phyloP scores from a whole-genome alignment of 257 asterid genomes.

The Anisodus acutangulus region DNA sequence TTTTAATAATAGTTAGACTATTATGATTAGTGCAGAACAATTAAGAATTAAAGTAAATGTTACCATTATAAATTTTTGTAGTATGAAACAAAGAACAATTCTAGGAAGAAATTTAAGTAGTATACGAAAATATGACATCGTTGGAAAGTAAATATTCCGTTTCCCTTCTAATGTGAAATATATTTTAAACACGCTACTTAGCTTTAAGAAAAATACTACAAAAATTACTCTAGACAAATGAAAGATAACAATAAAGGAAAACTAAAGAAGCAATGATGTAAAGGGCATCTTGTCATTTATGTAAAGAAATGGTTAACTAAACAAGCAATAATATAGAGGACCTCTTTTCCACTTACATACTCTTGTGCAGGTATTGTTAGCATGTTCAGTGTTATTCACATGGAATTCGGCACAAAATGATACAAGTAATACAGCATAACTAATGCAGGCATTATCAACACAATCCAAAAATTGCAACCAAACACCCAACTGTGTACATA shows the following conservation, averaged over 20 bases:
- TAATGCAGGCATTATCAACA: constrained; percentile 2
- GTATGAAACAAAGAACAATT: neutral
- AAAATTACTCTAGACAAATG: neutral
- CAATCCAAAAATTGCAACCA: neutral
- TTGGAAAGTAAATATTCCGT: neutral
- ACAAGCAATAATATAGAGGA: neutral
- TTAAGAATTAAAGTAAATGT: neutral
- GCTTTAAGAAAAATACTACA: neutral
- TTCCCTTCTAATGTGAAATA: neutral
- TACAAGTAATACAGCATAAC: neutral
- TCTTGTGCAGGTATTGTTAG: neutral
- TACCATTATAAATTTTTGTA: neutral
- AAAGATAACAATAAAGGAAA: neutral
- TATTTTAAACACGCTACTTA: neutral
- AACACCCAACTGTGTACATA: neutral
- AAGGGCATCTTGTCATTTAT: neutral
- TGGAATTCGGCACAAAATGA: neutral
- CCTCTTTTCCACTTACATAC: neutral
- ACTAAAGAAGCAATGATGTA: neutral
- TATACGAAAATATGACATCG: neutral
- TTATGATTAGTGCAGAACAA: neutral
- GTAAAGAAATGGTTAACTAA: neutral
- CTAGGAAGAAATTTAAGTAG: neutral
- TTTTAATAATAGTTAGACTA: neutral
- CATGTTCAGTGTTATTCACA: neutral